These are phyloP conservation scores for Yamadazyma trypodendri DNA, from an alignment of 1,139 yeast genomes.

Conservation along the genomic window DNA sequence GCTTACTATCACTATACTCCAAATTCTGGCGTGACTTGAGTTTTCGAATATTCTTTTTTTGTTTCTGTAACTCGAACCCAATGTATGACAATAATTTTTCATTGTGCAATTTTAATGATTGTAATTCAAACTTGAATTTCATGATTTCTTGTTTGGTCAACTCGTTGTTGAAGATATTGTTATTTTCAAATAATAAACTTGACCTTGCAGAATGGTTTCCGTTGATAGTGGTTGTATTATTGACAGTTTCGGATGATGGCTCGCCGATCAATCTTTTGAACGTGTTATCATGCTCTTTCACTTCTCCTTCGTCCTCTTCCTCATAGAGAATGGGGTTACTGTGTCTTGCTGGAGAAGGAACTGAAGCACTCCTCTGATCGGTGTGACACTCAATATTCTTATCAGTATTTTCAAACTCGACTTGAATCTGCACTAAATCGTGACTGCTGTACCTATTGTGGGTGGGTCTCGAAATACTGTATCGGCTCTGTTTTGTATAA, in stretches of 20 bases:
- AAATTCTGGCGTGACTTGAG: constrained; percentile 36
- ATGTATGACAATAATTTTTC: constrained; percentile 57
- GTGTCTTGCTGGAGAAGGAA: constrained; percentile 19
- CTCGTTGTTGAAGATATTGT: constrained; percentile 29
- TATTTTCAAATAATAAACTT: constrained; percentile 31
- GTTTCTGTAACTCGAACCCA: constrained; percentile 56
- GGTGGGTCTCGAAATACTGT: constrained; percentile 30
- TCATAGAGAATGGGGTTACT: constrained; percentile 8
- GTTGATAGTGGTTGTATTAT: constrained; percentile 4
- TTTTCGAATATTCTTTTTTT: constrained; percentile 42
- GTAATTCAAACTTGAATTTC: constrained; percentile 53
- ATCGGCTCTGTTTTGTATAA: constrained; percentile 17
- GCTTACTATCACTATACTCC: constrained; percentile 56
- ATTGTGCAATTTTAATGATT: constrained; percentile 53
- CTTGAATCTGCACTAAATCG: constrained; percentile 45
- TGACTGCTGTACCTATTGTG: constrained; percentile 46
- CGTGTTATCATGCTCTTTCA: constrained; percentile 9
- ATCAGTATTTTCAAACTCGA: constrained; percentile 35
- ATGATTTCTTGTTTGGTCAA: constrained; percentile 50
- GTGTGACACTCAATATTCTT: neutral
- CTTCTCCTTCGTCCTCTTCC: constrained; percentile 12
- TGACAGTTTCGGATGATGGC: constrained; percentile 6
- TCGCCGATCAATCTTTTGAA: constrained; percentile 14
- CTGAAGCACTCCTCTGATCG: constrained; percentile 28
- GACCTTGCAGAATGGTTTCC: constrained; percentile 25